A percentile compares a stretch with the other conserved stretches of the same genome.
Conservation (phyloP, 1,284 basidiomycete species). For the Cutaneotrichosporon sp. region DNA sequence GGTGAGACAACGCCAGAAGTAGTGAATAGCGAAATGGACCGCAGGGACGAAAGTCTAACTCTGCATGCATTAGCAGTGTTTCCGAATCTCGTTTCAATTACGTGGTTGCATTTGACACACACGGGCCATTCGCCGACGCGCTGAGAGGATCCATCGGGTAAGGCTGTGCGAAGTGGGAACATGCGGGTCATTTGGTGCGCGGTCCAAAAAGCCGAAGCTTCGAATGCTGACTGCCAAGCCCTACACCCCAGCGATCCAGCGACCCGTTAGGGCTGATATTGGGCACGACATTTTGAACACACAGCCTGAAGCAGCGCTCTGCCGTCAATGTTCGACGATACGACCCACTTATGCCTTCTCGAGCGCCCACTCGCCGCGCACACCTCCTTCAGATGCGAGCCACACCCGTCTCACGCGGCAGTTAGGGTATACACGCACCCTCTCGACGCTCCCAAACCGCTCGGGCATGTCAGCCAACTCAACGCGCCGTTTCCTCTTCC, state of each 20-base stretch:
- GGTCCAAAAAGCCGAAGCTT: not conserved
- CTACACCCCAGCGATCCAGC: not conserved
- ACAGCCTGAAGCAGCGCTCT: not conserved
- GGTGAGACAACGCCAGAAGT: too few relatives aligned
- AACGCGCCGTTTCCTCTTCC: conserved; percentile 8
- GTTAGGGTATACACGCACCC: conserved; percentile 74
- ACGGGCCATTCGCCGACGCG: too few relatives aligned
- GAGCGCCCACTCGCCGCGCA: conserved; percentile 18
- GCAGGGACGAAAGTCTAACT: too few relatives aligned
- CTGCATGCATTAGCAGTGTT: too few relatives aligned
- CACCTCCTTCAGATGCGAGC: conserved; percentile 54
- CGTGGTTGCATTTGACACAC: too few relatives aligned
- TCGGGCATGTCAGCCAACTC: conserved; percentile 55
- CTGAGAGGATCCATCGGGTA: not conserved
- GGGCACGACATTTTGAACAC: too few relatives aligned
- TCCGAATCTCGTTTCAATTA: too few relatives aligned
- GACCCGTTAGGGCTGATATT: too few relatives aligned
- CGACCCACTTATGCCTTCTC: not conserved
- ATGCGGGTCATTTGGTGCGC: not conserved
- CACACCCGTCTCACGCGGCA: conserved; percentile 76
- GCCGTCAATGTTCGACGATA: too few relatives aligned
- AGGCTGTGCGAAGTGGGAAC: not conserved
- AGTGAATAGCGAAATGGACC: too few relatives aligned
- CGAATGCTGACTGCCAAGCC: not conserved
- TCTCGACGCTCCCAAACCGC: conserved; percentile 64